Base-by-base conservation (phyloP, 208 protist species). In the Porcisia hertigi region DNA sequence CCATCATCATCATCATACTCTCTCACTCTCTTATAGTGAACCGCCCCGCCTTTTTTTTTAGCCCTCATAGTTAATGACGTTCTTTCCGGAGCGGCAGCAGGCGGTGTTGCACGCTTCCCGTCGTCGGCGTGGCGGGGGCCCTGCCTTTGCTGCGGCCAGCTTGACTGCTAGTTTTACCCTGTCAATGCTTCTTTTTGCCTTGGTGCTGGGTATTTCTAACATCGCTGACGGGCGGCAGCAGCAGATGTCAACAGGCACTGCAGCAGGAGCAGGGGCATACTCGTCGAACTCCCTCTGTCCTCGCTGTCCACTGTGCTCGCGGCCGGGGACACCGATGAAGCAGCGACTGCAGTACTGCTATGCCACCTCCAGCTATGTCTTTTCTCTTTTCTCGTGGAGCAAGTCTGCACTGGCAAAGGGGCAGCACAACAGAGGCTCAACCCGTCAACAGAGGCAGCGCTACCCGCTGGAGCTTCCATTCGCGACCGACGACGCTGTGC, bases 391-490 rank as follows among this genome's bases (percentile, higher is more conserved):
- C 75, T 69, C 78, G 8, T 55, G 60, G 55, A 71, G 74, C 23
- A 71, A 16, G 73, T 75, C 74, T 12, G 69, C 63, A n/a, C 73
- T 75, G 69, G 63, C 73, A 36, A 62, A 34, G 25, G n/a, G 52
- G 3, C 53, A 55, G 58, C 62, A 49, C 64, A n/a, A 45, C 53
- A 45, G 54, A 14, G 62, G 66, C 36, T 66, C 72, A 18, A 69
- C 67, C 54, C 70, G 80, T 14, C 52, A 47, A 52, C 71, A 75
- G 75, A 63, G 69, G 12, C 70, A 82, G 43, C 59, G 64, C 47
- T 86, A 81, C 72, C 78, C 76, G 16, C 57, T 79, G 7, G 88
- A 93, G 77, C 79, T 95, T 18, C 85, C 88, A n/a, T 93, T 92
- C 63, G 57, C 76, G 14, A 84, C 55, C 18, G 72, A 91, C 62